A percentile compares a stretch with the other conserved stretches of the same genome.
Evolutionary conservation across 1,284 basidiomycete species (phyloP).

Genomic region (Microbotryum lychnidis-dioicae): DNA sequence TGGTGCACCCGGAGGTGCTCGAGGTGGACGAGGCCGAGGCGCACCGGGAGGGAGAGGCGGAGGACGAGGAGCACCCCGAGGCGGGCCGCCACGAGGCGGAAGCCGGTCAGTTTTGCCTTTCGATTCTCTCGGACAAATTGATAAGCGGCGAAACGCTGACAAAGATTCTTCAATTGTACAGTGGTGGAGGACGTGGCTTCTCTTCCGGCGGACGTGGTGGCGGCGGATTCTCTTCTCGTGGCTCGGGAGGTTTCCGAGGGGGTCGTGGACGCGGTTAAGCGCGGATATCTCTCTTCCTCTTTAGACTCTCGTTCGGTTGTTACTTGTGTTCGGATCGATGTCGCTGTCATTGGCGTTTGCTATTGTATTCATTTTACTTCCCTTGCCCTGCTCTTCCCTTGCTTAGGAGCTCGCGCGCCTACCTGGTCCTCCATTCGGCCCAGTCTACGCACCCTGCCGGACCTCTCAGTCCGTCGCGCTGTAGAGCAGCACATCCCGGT

Average conservation of each 20-base stretch:
- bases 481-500: background rate
- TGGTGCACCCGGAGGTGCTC: conserved; percentile 38
- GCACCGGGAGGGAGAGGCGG: conserved; percentile 12
- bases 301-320: background rate
- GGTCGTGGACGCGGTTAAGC: conserved; percentile 21
- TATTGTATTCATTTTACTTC: background rate
- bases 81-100: conserved; percentile 46
- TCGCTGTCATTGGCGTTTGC: background rate
- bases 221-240: conserved; percentile 7
- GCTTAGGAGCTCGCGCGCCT: background rate
- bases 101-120: conserved; percentile 9
- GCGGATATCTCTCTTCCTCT: background rate
- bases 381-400: background rate
- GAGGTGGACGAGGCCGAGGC: conserved; percentile 31
- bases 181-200: conserved; percentile 14
- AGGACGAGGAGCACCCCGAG: conserved; percentile 40
- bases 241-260: conserved; percentile 19
- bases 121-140: background rate
- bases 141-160: background rate
- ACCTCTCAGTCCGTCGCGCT: background rate
- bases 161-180: background rate
- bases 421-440: no score
- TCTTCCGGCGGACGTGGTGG: conserved; percentile 5
- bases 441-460: background rate
- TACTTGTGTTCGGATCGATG: background rate